Conservation (phyloP, 306 rosid species). For the Sophora flavescens region DNA sequence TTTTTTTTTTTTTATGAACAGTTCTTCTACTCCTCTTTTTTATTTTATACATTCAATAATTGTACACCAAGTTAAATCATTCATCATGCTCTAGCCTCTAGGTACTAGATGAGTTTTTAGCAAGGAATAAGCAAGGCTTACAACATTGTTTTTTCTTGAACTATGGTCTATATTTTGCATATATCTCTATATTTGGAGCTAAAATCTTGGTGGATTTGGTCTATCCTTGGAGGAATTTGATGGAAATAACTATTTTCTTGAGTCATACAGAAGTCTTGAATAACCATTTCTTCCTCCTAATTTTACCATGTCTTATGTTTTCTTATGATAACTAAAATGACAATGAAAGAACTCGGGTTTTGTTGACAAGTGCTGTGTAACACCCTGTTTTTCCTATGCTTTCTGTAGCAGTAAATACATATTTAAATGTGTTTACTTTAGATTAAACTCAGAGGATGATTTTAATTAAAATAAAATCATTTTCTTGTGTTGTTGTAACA, state of each 20-base stretch:
- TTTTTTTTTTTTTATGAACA: no score
- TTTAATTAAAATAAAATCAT: no score
- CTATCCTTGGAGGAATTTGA: background rate
- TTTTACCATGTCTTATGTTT: background rate
- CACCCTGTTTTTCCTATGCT: no score
- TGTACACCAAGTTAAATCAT: background rate
- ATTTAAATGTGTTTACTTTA: no score
- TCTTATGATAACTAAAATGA: slow-evolving; percentile 38
- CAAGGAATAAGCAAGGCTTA: background rate
- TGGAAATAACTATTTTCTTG: background rate
- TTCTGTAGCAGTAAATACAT: no score
- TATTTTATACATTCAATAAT: background rate
- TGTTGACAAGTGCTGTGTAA: slow-evolving; percentile 78
- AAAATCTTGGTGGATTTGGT: background rate
- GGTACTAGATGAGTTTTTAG: background rate
- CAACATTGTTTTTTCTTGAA: background rate
- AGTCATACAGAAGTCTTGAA: background rate
- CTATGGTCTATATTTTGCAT: background rate
- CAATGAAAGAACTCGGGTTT: slow-evolving; percentile 67
- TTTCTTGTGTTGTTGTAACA: no score
- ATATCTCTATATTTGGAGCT: background rate
- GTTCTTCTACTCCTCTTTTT: no score
- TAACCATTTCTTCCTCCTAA: background rate
- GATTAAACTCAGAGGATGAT: no score
- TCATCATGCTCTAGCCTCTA: no score